These are phyloP conservation scores for Talaromyces sp. DNA, from an alignment of 2,329 filamentous ascomycete species.

Conservation along the genomic window DNA sequence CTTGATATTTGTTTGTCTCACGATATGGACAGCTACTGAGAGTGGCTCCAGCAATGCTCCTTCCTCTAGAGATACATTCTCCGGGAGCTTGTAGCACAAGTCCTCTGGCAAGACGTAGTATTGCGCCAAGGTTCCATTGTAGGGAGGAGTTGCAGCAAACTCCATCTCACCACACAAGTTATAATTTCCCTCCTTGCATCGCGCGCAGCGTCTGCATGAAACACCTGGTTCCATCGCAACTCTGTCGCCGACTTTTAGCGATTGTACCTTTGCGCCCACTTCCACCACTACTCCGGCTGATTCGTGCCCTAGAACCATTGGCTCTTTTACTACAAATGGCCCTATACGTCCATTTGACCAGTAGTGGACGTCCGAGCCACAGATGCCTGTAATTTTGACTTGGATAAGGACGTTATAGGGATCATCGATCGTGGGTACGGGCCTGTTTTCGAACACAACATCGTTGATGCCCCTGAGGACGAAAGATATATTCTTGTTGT, in stretches of 20 bases:
- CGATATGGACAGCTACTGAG: conserved; percentile 51
- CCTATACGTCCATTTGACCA: conserved; percentile 41
- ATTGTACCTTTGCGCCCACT: conserved; percentile 31
- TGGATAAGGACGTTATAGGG: conserved; percentile 43
- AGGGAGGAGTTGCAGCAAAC: conserved; percentile 52
- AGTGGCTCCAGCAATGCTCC: conserved; percentile 54
- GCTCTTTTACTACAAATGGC: conserved; percentile 40
- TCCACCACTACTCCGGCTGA: conserved; percentile 43
- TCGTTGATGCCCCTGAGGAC: conserved; percentile 47
- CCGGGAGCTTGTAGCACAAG: conserved; percentile 48
- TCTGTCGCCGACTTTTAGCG: conserved; percentile 44
- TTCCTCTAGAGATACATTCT: conserved; percentile 48
- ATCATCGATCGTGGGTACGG: conserved; percentile 36
- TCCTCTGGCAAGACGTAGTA: conserved; percentile 49
- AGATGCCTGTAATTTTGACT: conserved; percentile 47
- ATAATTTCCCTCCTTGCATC: conserved; percentile 43
- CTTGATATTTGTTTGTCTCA: conserved; percentile 40
- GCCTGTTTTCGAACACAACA: conserved; percentile 45
- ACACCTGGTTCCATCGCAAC: conserved; percentile 51
- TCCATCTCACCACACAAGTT: conserved; percentile 43
- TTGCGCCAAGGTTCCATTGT: conserved; percentile 49
- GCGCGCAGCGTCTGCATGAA: conserved; percentile 43
- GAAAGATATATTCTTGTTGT: conserved; percentile 42
- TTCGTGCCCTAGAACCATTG: conserved; percentile 42
- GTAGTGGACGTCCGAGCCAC: conserved; percentile 44